Conservation (phyloP, 2,329 filamentous ascomycete species). For the Alternaria longipes region DNA sequence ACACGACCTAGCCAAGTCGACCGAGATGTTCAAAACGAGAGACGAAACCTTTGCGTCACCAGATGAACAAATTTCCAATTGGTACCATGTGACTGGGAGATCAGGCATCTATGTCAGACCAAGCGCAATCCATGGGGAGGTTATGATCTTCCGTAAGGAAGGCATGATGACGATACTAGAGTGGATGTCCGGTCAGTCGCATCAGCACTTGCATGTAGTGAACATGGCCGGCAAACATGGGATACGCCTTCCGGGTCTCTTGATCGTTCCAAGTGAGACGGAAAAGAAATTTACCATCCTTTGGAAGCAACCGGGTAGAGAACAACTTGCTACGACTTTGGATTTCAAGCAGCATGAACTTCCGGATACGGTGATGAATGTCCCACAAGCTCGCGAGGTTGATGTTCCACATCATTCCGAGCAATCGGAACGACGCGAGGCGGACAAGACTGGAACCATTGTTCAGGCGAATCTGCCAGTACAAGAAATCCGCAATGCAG, state of each 20-base stretch:
- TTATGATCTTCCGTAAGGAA: not conserved
- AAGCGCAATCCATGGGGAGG: fast-evolving
- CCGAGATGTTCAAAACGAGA: not conserved
- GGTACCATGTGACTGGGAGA: fast-evolving
- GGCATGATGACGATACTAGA: fast-evolving
- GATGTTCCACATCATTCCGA: no score
- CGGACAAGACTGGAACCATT: no score
- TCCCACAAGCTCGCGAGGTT: no score
- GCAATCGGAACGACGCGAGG: no score
- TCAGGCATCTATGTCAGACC: not conserved
- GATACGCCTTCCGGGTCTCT: not conserved
- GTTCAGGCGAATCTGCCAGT: no score
- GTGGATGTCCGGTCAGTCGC: not conserved
- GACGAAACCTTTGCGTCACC: not conserved
- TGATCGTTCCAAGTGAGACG: not conserved
- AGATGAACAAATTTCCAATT: fast-evolving
- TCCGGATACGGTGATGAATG: fast-evolving
- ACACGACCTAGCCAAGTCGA: not conserved
- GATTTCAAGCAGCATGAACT: no score
- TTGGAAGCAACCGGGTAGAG: not conserved
- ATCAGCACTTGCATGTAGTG: not conserved
- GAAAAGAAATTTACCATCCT: fast-evolving
- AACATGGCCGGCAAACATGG: not conserved
- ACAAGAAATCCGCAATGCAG: no score
- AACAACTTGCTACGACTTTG: not conserved